Evolutionary conservation across 176 grass and related monocot genomes (phyloP).

Genomic region (Musa troglodytarum): DNA sequence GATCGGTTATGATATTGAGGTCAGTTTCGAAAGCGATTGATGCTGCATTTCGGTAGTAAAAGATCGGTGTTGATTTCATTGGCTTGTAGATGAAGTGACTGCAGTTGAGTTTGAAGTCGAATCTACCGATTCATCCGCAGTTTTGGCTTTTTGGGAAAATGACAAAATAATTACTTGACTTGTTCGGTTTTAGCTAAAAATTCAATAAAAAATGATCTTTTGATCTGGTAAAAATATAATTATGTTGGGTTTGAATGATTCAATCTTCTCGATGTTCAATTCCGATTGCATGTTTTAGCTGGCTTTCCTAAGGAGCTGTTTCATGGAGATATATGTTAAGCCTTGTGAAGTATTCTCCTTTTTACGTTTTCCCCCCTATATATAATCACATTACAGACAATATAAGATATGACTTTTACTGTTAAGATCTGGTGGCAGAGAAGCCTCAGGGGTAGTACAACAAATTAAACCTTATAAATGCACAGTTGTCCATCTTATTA

Average conservation of each 20-base stretch:
- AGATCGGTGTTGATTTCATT: not conserved
- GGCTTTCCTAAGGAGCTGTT: not conserved
- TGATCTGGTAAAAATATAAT: no score
- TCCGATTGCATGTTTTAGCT: not conserved
- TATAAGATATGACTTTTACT: not conserved
- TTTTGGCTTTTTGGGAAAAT: no score
- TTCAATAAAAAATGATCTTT: no score
- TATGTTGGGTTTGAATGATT: no score
- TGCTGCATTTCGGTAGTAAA: not conserved
- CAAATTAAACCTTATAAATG: not conserved
- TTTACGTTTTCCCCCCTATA: no score
- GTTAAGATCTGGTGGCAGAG: no score
- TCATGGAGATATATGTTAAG: not conserved
- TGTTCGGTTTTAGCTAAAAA: no score
- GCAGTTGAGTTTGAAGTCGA: not conserved
- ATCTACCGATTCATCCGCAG: not conserved
- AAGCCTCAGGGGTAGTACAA: no score
- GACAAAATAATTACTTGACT: no score
- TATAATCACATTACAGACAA: no score
- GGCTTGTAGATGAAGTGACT: not conserved
- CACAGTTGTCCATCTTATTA: not conserved
- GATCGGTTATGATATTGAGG: conserved; percentile 87
- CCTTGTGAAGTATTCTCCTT: not conserved
- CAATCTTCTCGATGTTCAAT: no score
- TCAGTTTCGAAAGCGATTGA: conserved; percentile 2